Base-by-base conservation (phyloP, 2,329 filamentous ascomycete species). In the Diaporthe helianthi region DNA sequence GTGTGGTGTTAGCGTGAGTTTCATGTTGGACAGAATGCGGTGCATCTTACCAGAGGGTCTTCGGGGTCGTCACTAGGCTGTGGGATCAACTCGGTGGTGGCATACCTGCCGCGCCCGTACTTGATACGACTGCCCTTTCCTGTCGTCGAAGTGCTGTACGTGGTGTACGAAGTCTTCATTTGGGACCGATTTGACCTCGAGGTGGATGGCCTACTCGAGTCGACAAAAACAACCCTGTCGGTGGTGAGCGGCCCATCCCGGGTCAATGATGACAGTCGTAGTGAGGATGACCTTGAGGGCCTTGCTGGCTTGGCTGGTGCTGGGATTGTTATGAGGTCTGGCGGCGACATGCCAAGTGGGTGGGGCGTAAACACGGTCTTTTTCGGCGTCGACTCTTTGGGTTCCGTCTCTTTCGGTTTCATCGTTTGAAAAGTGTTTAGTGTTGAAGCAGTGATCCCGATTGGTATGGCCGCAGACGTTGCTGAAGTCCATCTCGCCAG, bases 31-130 rank as follows among this genome's bases (percentile, higher is more conserved):
- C 8, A 2, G 13, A 8, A 53, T 13, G 5, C 9, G 46, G 52
- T 76, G 4, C 12, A 8, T n/a, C 83, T 67, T 78, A 87, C 86
- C 76, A 88, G 73, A 63, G 86, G 86, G 75, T 89, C 87, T 29
- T 83, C 80, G 0, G 80, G 79, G 67, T 86, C 83, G 67, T 87
- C 83, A 65, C 84, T 88, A 0, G 86, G 86, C 74, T 86, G 86
- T 3, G 87, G 86, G 12, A 85, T 81, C 54, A 87, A 76, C 75
- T 86, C 85, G 7, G 83, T 76, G 17, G 76, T 74, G 2, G 80
- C 76, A 68, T 81, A 73, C 66, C 79, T 83, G 0, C 84, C 84
- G 29, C 73, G 80, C 9, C 80, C 84, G 69, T 85, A 85, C 74
- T 86, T 86, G 73, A 85, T 81, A 17, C 77, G 76, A 61, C 79